Evolutionary conservation across 257 asterid species (phyloP).

Genomic region (Solanum pennellii): DNA sequence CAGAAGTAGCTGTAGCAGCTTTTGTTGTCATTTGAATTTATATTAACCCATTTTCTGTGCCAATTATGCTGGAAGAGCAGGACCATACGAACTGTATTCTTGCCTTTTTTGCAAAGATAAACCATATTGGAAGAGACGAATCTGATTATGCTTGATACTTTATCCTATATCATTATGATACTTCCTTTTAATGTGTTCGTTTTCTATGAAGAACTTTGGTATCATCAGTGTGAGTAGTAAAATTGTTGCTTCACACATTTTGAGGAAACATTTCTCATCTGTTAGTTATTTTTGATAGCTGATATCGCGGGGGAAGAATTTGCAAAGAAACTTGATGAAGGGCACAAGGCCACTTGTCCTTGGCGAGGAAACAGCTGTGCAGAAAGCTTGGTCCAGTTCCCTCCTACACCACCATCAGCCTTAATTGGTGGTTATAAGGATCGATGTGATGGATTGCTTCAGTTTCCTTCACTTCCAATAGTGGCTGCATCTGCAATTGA

Average conservation of each 20-base stretch:
- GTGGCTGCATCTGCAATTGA: conserved; percentile 77
- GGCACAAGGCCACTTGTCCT: conserved; percentile 72
- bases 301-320: conserved; percentile 74
- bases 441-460: conserved; percentile 94
- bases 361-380: conserved; percentile 94
- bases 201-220: not conserved
- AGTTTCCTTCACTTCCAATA: conserved; percentile 86
- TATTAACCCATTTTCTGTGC: not conserved
- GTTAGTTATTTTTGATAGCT: conserved; percentile 32
- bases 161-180: not conserved
- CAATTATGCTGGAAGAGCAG: not conserved
- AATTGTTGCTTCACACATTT: conserved; percentile 1
- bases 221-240: not conserved
- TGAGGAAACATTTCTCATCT: conserved; percentile 7
- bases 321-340: conserved; percentile 66
- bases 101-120: not conserved
- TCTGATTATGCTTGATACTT: not conserved
- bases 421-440: conserved; percentile 96
- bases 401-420: conserved; percentile 98
- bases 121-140: not conserved
- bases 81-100: not conserved
- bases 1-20: not conserved
- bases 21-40: not conserved
- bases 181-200: not conserved
- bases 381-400: conserved; percentile 97